Percentiles rank a stretch among this genome's conserved stretches.
Evolutionary conservation across 129 eudicot genomes (phyloP).

Genomic region (Calendula officinalis): DNA sequence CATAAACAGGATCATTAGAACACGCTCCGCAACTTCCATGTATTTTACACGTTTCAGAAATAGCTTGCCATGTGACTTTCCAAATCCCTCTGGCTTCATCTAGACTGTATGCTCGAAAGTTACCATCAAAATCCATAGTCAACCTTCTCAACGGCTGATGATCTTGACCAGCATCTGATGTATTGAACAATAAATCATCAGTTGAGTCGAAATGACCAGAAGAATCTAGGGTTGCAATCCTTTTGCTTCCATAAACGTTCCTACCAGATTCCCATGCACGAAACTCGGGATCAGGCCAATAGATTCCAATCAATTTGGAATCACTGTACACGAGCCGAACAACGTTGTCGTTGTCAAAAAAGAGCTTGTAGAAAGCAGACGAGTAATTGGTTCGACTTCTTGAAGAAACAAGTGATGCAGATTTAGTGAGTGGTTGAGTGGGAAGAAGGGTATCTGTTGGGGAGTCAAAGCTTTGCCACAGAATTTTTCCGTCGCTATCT

Average conservation of each 20-base stretch:
- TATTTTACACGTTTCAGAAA: constrained; percentile 25
- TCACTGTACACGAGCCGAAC: constrained; percentile 40
- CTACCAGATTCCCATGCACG: constrained; percentile 31
- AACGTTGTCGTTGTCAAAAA: constrained; percentile 50
- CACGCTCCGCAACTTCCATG: constrained; percentile 57
- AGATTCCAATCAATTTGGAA: constrained; percentile 25
- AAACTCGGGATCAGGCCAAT: constrained; percentile 33
- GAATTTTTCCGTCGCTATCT: constrained; percentile 1
- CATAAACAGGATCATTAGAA: constrained; percentile 13
- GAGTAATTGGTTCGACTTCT: constrained; percentile 37
- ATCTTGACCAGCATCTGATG: constrained; percentile 45
- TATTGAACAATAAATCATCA: constrained; percentile 31
- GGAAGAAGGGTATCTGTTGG: constrained; percentile 65
- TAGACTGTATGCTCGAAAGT: constrained; percentile 40
- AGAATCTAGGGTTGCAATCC: constrained; percentile 35
- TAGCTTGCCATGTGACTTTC: constrained; percentile 44
- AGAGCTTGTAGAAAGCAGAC: constrained; percentile 45
- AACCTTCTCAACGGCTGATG: constrained; percentile 18
- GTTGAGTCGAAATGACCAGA: constrained; percentile 43
- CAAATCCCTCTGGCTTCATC: constrained; percentile 36
- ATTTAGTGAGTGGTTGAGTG: constrained; percentile 34
- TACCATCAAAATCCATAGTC: constrained; percentile 47
- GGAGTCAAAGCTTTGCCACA: constrained; percentile 58
- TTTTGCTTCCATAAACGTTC: constrained; percentile 32
- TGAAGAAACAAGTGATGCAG: constrained; percentile 35